Conservation (phyloP, 768 basidiomycete genomes). For the Pulveroboletus sp. region DNA sequence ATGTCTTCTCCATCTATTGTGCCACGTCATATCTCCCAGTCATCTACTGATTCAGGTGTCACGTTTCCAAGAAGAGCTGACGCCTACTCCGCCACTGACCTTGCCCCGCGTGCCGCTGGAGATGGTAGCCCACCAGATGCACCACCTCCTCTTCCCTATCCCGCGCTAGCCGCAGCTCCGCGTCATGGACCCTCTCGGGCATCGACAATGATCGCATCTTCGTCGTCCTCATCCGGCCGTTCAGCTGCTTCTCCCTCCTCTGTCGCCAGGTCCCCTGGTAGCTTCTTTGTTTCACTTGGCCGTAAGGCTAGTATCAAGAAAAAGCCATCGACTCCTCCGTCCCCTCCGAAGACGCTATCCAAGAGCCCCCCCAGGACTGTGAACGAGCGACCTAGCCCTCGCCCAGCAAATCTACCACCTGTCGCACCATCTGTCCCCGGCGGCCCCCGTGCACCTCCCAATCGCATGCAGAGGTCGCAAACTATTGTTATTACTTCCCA, state of each 20-base stretch:
- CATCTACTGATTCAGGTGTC: conserved; percentile 68
- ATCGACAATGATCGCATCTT: conserved; percentile 33
- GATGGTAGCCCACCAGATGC: conserved; percentile 51
- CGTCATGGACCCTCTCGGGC: conserved; percentile 25
- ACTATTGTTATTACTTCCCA: conserved; percentile 50
- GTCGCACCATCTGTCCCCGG: conserved; percentile 57
- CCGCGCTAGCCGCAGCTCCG: conserved; percentile 48
- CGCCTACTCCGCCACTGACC: conserved; percentile 72
- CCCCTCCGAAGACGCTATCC: conserved; percentile 33
- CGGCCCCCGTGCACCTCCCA: conserved; percentile 67
- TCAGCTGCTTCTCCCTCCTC: conserved; percentile 41
- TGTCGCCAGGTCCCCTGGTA: conserved; percentile 41
- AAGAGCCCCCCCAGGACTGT: conserved; percentile 33
- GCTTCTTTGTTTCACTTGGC: conserved; percentile 72
- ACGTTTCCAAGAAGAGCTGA: conserved; percentile 81
- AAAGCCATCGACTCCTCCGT: conserved; percentile 26
- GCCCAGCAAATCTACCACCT: conserved; percentile 28
- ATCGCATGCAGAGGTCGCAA: conserved; percentile 60
- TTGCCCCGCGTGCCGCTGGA: conserved; percentile 42
- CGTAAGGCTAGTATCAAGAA: conserved; percentile 58
- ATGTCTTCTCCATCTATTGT: conserved; percentile 45
- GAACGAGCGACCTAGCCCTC: conserved; percentile 25
- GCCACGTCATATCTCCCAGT: conserved; percentile 62
- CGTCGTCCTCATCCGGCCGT: conserved; percentile 46
- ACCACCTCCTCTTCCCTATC: conserved; percentile 69